Evolutionary conservation across 1,284 basidiomycete species (phyloP), one percentile per base, ranked within the genome.

Genomic region (Rhodofomes roseus): DNA sequence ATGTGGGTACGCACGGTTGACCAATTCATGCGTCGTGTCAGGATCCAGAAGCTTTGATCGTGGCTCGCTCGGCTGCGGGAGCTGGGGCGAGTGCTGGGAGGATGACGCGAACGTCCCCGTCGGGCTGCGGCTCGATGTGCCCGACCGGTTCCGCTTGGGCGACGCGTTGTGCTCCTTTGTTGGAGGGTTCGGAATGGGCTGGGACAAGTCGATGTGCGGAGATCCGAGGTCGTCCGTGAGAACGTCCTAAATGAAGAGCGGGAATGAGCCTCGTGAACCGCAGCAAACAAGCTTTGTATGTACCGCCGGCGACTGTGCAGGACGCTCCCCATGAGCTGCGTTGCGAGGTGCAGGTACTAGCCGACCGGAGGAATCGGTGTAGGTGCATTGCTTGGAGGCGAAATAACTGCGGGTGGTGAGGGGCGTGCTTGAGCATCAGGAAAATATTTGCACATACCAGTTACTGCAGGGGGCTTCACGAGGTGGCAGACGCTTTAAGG

Each of bases 291-390:
- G 16, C 16, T 29, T 25, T 1, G 23, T 2, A 48, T 36, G 20
- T 63, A 67, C 66, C 63, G 61, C 59, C 48, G 57, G 53, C 37
- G 60, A 54, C 27, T 43, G 54, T 29, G 56, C 55, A 34, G 58
- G 51, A 20, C 59, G 60, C 37, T 66, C 64, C 31, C 50, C 50
- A 11, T 62, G 59, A 52, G 62, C 62, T 12, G 57, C 8, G 41
- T 64, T 70, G 23, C 71, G 78, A 51, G 89, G 90, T 11, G 89
- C 88, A 36, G 90, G 86, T 9, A 92, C 90, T 18, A 84, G 80
- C 48, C 87, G 85, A 34, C 90, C 90, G 41, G 84, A 80, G n/a
- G 87, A 79, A 65, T 92, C 90, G 7, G 89, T 92, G 71, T 92
- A 92, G 1, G 85, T 84, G 73, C 90, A 92, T 41, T 82, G 77